These are phyloP conservation scores for Zoysia pacifica DNA, from an alignment of 176 grass and related monocot species.

Conservation along the genomic window DNA sequence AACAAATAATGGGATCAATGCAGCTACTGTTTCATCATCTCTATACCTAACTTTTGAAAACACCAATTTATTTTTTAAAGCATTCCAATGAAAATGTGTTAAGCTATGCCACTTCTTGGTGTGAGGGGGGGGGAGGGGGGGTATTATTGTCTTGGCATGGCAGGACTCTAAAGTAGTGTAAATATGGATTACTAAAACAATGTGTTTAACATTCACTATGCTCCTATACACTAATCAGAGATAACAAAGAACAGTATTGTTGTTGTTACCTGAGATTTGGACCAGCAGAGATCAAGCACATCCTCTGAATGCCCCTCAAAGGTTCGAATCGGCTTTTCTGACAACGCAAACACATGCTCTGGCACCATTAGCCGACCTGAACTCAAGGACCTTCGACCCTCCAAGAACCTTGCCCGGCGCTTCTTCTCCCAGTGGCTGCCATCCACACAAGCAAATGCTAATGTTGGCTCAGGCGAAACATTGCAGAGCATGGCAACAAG, in stretches of 20 bases:
- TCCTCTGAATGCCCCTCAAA: conserved; percentile 78
- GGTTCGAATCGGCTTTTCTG: conserved; percentile 74
- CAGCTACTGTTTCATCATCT: neutral
- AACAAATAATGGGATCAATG: neutral
- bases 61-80: neutral
- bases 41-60: neutral
- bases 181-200: conserved; percentile 22
- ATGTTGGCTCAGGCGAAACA: conserved; percentile 54
- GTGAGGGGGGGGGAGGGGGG: neutral
- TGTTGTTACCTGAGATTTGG: conserved; percentile 78
- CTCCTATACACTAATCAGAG: conserved; percentile 17
- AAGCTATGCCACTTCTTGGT: neutral
- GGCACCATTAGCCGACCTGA: conserved; percentile 74
- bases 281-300: conserved; percentile 98
- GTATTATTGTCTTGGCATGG: conserved; percentile 1
- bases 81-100: neutral
- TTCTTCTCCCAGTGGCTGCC: conserved; percentile 70
- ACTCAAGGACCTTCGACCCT: conserved; percentile 47
- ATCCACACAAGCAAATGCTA: conserved; percentile 50
- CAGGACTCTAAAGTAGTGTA: neutral
- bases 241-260: neutral
- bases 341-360: conserved; percentile 80
- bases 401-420: conserved; percentile 49
- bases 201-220: conserved; percentile 3
- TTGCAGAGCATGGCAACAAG: conserved; percentile 62